phyloP scores from a whole-genome alignment of 1,284 basidiomycete genomes.

The Exobasidium rhododendri region DNA sequence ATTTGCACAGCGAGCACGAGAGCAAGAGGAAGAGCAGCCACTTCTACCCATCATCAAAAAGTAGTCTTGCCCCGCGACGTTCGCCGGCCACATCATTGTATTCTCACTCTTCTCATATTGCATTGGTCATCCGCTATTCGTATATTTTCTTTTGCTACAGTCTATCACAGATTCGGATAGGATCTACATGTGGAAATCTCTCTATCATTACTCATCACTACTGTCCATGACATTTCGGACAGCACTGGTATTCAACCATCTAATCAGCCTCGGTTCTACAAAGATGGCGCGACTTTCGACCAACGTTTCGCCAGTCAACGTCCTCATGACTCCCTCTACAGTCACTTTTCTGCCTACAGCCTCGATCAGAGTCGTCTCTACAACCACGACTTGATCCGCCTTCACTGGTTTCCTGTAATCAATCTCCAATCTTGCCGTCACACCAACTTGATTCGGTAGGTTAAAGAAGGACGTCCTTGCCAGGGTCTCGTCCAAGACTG shows the following conservation, averaged over 20 bases:
- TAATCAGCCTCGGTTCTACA: constrained; percentile 78
- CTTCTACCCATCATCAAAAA: neutral
- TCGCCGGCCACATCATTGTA: too few relatives aligned
- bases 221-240: constrained; percentile 61
- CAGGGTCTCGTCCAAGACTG: constrained; percentile 80
- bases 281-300: constrained; percentile 76
- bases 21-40: neutral
- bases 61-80: too few relatives aligned
- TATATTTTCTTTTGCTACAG: too few relatives aligned
- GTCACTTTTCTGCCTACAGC: constrained; percentile 71
- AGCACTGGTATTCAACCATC: constrained; percentile 64
- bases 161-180: too few relatives aligned
- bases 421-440: constrained; percentile 66
- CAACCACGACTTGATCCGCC: constrained; percentile 60
- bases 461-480: constrained; percentile 64
- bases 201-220: constrained; percentile 8
- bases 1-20: neutral
- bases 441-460: constrained; percentile 84
- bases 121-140: too few relatives aligned
- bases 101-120: too few relatives aligned
- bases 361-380: constrained; percentile 66
- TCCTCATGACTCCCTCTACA: constrained; percentile 72
- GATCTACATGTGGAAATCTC: too few relatives aligned
- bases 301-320: constrained; percentile 69
- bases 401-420: constrained; percentile 54